Conservation (phyloP, 768 basidiomycete species). For the Serendipita sp. region DNA sequence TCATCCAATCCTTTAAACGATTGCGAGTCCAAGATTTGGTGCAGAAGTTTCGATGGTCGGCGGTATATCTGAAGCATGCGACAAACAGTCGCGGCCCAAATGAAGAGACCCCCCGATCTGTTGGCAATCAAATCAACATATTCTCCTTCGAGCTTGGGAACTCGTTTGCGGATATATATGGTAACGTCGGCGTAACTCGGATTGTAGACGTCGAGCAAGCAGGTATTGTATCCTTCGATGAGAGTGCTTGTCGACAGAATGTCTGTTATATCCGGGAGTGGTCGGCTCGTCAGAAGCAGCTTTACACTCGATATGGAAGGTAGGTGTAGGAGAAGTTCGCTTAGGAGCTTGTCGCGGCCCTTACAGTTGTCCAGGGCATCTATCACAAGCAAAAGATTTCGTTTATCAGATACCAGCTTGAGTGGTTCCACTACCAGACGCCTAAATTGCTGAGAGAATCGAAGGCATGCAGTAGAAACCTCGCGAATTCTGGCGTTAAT, state of each 20-base stretch:
- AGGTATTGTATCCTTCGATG: background rate
- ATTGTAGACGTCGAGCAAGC: background rate
- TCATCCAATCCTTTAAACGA: background rate
- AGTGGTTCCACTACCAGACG: background rate
- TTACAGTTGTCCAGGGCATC: conserved; percentile 1
- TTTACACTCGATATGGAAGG: background rate
- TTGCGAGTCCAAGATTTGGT: background rate
- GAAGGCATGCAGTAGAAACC: background rate
- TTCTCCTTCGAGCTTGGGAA: background rate
- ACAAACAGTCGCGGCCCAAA: background rate
- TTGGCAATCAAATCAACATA: background rate
- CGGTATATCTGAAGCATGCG: background rate
- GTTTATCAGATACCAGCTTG: background rate
- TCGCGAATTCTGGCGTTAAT: background rate
- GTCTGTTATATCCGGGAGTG: background rate
- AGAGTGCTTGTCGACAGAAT: background rate
- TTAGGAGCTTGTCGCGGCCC: background rate
- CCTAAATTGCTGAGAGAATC: background rate
- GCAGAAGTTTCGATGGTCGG: background rate
- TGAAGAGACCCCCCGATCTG: background rate
- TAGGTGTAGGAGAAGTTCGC: background rate
- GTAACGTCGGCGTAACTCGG: background rate
- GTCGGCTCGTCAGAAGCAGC: background rate
- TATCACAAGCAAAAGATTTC: background rate
- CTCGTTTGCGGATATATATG: background rate